Evolutionary conservation across 1,139 yeast species (phyloP).

Genomic region (Geotrichum carabidarum): DNA sequence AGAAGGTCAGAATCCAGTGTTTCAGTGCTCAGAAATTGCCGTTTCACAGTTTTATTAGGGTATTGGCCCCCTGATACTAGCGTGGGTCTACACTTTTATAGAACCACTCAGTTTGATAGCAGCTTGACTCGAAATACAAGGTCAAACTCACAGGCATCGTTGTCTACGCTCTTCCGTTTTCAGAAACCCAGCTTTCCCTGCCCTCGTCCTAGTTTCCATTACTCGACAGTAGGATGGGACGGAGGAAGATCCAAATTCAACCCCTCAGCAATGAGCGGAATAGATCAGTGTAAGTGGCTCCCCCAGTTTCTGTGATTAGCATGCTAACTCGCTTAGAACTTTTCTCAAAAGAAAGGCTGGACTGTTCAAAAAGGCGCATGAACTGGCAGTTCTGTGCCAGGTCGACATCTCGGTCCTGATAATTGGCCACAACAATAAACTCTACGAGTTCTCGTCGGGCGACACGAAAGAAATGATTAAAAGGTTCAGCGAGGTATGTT

Average conservation of each 20-base stretch:
- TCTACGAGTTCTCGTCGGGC: constrained; percentile 77
- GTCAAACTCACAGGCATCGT: too few relatives aligned
- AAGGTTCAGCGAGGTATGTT: constrained; percentile 44
- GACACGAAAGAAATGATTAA: constrained; percentile 58
- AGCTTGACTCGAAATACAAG: too few relatives aligned
- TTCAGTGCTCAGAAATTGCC: too few relatives aligned
- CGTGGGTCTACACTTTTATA: too few relatives aligned
- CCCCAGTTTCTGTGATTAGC: background rate
- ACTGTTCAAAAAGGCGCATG: constrained; percentile 92
- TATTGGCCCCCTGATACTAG: too few relatives aligned
- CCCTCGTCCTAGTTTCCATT: background rate
- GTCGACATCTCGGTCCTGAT: constrained; percentile 90
- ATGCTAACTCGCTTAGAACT: constrained; percentile 41
- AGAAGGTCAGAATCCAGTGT: too few relatives aligned
- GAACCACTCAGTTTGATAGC: too few relatives aligned
- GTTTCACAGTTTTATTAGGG: too few relatives aligned
- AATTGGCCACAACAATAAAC: constrained; percentile 73
- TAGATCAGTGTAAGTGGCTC: constrained; percentile 43
- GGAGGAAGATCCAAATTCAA: constrained; percentile 91
- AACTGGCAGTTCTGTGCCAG: constrained; percentile 83
- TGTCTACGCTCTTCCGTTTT: too few relatives aligned
- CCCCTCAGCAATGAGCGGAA: constrained; percentile 89
- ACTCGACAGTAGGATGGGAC: constrained; percentile 59
- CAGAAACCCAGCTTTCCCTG: background rate
- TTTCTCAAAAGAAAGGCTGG: constrained; percentile 95